Evolutionary conservation across 768 basidiomycete genomes (phyloP), one percentile per base, ranked within the genome.

Genomic region (Pleurotus djamor): DNA sequence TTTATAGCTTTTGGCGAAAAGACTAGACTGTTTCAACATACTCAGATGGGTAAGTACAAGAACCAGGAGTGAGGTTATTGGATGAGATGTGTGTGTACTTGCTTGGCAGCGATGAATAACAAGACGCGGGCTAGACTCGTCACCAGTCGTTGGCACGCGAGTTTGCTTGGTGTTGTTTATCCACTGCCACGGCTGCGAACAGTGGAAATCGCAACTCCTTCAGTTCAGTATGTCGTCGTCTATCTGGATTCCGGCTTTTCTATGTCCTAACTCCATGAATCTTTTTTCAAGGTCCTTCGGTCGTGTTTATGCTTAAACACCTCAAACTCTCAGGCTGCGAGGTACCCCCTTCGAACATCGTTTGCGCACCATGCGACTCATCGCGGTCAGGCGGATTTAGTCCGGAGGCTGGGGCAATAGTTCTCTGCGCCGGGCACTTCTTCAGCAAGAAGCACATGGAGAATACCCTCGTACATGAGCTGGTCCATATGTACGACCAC

Each of bases 401-500:
- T 34, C 88, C 92, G 1, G 83, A 89, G 4, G 82, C 84, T 12
- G 91, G 92, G 13, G 89, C 88, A 3, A 84, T 98, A 28, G 72
- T 94, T 5, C 76, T 99, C 2, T 99, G 96, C 69, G 86, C 94
- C 61, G 91, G 94, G 48, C 82, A 88, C 50, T 90, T 95, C 66
- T 82, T 86, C 70, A 84, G 79, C 71, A 88, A 92, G 69, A 83
- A 81, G 37, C 94, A 97, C 65, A 89, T 96, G 90, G 95, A 98
- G 72, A 85, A 93, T 67, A 96, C 96, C 34, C 76, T 99, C 36
- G 83, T 91, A 17, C 97, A 99, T 68, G 97, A 99, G 70, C 83
- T 98, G 48, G 74, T 98, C 28, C 97, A 98, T 69, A 87, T 94
- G 83, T 98, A 92, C 69, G 97, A 99, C 71, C 92, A 96, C 62